A percentile compares a stretch with the other conserved stretches of the same genome.
phyloP scores from a whole-genome alignment of 1,139 yeast genomes.

The Schwanniomyces etchellsii region DNA sequence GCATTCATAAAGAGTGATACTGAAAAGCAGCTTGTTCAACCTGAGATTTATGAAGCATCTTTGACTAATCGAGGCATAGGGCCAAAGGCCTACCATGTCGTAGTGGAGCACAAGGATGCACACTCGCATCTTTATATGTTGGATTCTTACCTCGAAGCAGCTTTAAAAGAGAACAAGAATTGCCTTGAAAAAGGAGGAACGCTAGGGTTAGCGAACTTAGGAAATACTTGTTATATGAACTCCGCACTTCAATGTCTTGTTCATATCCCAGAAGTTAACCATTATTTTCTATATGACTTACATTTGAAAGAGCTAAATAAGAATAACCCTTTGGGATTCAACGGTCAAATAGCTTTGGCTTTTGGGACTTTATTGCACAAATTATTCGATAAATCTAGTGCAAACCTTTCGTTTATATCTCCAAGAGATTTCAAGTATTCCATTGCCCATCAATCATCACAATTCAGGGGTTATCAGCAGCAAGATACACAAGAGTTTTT shows the following conservation, averaged over 20 bases:
- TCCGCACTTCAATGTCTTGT: conserved; percentile 88
- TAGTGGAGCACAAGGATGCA: conserved; percentile 28
- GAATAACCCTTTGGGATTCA: conserved; percentile 73
- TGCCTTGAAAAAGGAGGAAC: conserved; percentile 24
- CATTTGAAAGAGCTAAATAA: conserved; percentile 64
- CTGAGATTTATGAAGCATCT: conserved; percentile 16
- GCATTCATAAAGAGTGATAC: conserved; percentile 27
- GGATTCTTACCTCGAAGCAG: conserved; percentile 19
- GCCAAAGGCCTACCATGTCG: conserved; percentile 22
- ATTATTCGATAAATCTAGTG: conserved; percentile 36
- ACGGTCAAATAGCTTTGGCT: conserved; percentile 72
- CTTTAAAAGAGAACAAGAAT: conserved; percentile 9
- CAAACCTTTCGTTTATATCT: conserved; percentile 16
- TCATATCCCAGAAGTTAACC: conserved; percentile 79
- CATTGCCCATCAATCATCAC: conserved; percentile 71
- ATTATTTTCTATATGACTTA: conserved; percentile 64
- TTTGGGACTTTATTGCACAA: conserved; percentile 64
- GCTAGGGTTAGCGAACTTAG: conserved; percentile 72
- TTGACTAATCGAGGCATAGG: conserved; percentile 29
- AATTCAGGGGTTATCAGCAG: conserved; percentile 85
- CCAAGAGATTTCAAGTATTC: conserved; percentile 80
- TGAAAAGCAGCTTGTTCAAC: conserved; percentile 26
- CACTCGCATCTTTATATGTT: conserved; percentile 21
- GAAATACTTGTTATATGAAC: conserved; percentile 96
- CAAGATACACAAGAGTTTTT: conserved; percentile 96